Evolutionary conservation across 352 stramenopile genomes (phyloP).

Genomic region (Globisporangium middletonii): DNA sequence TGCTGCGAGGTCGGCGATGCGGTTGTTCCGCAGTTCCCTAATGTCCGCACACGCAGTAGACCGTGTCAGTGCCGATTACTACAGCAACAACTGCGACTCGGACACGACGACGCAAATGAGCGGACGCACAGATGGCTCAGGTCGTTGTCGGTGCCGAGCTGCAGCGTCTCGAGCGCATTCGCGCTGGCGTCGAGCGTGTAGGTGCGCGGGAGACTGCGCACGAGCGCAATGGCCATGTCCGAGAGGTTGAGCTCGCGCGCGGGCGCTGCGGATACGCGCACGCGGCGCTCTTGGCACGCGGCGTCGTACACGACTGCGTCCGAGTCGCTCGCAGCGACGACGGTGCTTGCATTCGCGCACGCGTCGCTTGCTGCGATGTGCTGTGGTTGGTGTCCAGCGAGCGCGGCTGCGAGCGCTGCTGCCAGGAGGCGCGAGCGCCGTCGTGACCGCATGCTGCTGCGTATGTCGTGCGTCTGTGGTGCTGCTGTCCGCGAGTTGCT

Average conservation of each 20-base stretch:
- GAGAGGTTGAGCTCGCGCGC: constrained; percentile 61
- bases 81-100: too few species aligned
- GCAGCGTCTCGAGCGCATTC: constrained; percentile 1
- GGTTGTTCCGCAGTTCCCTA: too few species aligned
- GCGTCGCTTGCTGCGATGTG: not conserved
- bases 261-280: constrained; percentile 14
- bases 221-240: constrained; percentile 38
- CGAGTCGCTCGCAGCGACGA: constrained; percentile 23
- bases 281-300: constrained; percentile 26
- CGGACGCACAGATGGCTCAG: not conserved
- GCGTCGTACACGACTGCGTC: constrained; percentile 52
- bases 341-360: constrained; percentile 35
- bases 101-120: too few species aligned
- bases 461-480: too few species aligned
- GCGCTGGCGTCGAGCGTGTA: constrained; percentile 14
- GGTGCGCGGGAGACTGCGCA: constrained; percentile 46
- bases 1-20: too few species aligned
- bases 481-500: too few species aligned
- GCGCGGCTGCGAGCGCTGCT: too few species aligned
- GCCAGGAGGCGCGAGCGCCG: too few species aligned
- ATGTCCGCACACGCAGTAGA: too few species aligned
- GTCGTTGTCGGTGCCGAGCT: constrained; percentile 1
- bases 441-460: too few species aligned
- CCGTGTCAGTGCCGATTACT: too few species aligned
- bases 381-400: too few species aligned